A percentile compares a stretch with the other conserved stretches of the same genome.
Conservation (phyloP, 495 filamentous ascomycete genomes). For the Tuber calosporum region DNA sequence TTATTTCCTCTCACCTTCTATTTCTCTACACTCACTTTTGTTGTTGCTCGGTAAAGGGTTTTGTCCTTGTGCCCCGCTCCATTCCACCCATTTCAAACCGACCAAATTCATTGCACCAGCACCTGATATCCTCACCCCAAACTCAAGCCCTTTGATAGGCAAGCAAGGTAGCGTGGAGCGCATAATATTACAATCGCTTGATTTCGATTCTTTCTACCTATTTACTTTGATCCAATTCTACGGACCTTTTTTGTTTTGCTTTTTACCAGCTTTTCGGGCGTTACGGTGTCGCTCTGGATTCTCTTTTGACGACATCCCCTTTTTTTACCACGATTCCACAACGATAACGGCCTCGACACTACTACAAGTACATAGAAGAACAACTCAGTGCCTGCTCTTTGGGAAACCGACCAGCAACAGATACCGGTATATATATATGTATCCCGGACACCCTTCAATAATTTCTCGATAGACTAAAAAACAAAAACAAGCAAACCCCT, state of each 20-base stretch:
- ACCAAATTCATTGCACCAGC: conserved; percentile 26
- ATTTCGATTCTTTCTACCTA: conserved; percentile 5
- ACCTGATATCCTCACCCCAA: conserved; percentile 12
- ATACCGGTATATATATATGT: neutral
- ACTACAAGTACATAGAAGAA: neutral
- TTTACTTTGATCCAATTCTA: conserved; percentile 11
- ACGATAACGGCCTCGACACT: conserved; percentile 5
- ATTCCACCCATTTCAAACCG: conserved; percentile 17
- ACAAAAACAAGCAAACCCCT: neutral
- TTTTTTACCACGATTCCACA: neutral
- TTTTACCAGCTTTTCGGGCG: conserved; percentile 15
- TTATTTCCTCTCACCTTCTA: conserved; percentile 10
- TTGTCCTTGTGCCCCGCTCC: conserved; percentile 7
- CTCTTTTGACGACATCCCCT: conserved; percentile 14
- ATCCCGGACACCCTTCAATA: neutral
- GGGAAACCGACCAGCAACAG: neutral
- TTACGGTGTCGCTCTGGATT: conserved; percentile 18
- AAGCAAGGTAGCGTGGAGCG: conserved; percentile 33
- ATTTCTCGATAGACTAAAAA: neutral
- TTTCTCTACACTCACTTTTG: conserved; percentile 27
- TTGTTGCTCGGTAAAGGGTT: conserved; percentile 28
- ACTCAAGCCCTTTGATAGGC: conserved; percentile 34
- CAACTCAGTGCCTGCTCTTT: neutral
- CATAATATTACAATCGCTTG: conserved; percentile 17
- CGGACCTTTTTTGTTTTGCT: conserved; percentile 8